These are phyloP conservation scores for Wickerhamiella vanderwaltii DNA, from an alignment of 805 yeast genomes.

Conservation along the genomic window DNA sequence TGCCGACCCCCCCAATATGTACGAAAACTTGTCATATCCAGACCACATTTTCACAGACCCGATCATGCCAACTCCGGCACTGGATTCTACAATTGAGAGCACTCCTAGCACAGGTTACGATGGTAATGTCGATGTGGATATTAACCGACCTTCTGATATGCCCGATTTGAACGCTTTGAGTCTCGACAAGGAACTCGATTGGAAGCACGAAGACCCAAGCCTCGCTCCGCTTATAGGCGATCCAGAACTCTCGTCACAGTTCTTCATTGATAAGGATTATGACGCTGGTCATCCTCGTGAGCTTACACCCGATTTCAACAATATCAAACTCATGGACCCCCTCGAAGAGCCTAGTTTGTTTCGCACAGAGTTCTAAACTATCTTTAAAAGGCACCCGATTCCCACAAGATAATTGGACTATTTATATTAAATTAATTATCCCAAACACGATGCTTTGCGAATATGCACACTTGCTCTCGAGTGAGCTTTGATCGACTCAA, in stretches of 20 bases:
- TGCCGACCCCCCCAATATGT: slow-evolving; percentile 6
- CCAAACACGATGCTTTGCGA: too few species aligned
- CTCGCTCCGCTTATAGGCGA: slow-evolving; percentile 5
- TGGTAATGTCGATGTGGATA: background rate
- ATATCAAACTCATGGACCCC: slow-evolving; percentile 6
- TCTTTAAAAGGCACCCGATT: too few species aligned
- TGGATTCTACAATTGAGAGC: slow-evolving; percentile 7
- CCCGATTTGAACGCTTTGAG: slow-evolving; percentile 6
- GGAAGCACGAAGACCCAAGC: slow-evolving; percentile 8
- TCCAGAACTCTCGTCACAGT: slow-evolving; percentile 6
- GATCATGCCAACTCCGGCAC: background rate
- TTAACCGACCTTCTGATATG: background rate
- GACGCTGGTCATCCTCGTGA: slow-evolving; percentile 4
- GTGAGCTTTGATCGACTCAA: too few species aligned
- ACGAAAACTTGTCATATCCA: slow-evolving; percentile 7
- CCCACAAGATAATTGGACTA: too few species aligned
- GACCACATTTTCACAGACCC: background rate
- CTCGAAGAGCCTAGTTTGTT: slow-evolving; percentile 9
- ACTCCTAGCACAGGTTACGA: slow-evolving; percentile 6
- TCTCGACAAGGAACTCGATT: slow-evolving; percentile 3
- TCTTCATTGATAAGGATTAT: slow-evolving; percentile 6
- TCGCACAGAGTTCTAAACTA: slow-evolving; percentile 2
- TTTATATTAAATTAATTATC: too few species aligned
- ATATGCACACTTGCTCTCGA: too few species aligned
- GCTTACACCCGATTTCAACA: slow-evolving; percentile 8